These are phyloP conservation scores for Trichothecium roseum DNA, from an alignment of 2,329 filamentous ascomycete genomes.

Conservation along the genomic window DNA sequence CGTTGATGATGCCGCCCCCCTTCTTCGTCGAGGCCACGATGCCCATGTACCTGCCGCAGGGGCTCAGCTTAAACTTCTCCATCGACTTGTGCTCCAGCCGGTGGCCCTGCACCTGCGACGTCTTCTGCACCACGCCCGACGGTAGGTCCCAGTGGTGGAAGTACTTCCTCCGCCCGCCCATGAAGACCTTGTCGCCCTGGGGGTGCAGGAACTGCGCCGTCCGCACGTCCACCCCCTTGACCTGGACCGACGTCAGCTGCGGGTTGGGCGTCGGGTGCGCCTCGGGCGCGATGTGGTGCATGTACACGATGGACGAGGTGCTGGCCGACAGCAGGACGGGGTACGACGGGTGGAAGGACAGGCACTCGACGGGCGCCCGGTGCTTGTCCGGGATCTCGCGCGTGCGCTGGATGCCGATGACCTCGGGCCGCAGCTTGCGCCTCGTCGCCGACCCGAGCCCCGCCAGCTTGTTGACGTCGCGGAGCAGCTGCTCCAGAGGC, in stretches of 20 bases:
- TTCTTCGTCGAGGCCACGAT: conserved; percentile 71
- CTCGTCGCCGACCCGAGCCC: conserved; percentile 40
- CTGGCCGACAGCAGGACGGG: conserved; percentile 86
- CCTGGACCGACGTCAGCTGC: conserved; percentile 79
- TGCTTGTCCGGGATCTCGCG: conserved; percentile 76
- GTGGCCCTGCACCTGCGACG: conserved; percentile 65
- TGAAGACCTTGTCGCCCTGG: conserved; percentile 68
- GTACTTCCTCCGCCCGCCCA: conserved; percentile 78
- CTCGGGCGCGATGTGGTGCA: conserved; percentile 78
- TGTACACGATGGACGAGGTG: conserved; percentile 70
- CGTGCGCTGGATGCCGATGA: conserved; percentile 80
- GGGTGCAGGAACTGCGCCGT: conserved; percentile 72
- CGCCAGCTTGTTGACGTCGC: conserved; percentile 60
- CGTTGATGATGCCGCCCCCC: conserved; percentile 79
- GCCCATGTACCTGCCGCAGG: conserved; percentile 78
- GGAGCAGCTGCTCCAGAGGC: conserved; percentile 71
- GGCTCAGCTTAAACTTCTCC: conserved; percentile 82
- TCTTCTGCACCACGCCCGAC: conserved; percentile 72
- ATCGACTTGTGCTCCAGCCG: conserved; percentile 77
- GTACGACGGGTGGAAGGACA: conserved; percentile 82
- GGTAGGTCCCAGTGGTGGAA: conserved; percentile 92
- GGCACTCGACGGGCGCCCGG: conserved; percentile 67
- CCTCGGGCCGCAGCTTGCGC: conserved; percentile 72
- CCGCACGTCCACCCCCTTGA: conserved; percentile 72
- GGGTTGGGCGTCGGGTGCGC: conserved; percentile 74